A percentile compares a stretch with the other conserved stretches of the same genome.
Conservation (phyloP, 2,329 filamentous ascomycete genomes). For the Didymosphaeria variabile region DNA sequence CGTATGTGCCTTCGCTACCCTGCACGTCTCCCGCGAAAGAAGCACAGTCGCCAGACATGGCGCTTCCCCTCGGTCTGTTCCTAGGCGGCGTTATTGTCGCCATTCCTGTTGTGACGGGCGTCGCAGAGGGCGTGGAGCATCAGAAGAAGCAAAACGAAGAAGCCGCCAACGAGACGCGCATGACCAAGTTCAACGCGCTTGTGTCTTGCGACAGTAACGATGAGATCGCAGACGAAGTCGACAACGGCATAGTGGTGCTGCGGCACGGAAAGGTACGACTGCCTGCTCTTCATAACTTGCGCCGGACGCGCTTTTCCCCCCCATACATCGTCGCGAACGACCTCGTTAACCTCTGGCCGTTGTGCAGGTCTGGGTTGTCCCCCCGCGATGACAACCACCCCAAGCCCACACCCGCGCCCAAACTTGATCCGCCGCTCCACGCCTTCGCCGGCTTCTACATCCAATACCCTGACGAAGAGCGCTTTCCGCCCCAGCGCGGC, state of each 20-base stretch:
- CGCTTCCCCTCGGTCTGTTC: constrained; percentile 42
- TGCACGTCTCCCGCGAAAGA: not conserved
- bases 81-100: constrained; percentile 52
- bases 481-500: constrained; percentile 54
- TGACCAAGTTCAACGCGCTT: constrained; percentile 62
- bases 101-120: constrained; percentile 60
- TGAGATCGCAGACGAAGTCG: constrained; percentile 48
- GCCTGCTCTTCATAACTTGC: not conserved
- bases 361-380: constrained; percentile 47
- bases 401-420: constrained; percentile 41
- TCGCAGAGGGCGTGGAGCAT: constrained; percentile 60
- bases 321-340: not conserved
- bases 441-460: constrained; percentile 63
- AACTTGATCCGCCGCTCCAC: constrained; percentile 49
- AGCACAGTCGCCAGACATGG: not conserved
- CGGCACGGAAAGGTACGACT: constrained; percentile 54
- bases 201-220: constrained; percentile 52
- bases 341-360: not conserved
- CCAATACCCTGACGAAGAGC: constrained; percentile 58
- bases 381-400: constrained; percentile 41
- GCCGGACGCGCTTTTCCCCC: constrained; percentile 18
- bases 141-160: constrained; percentile 61
- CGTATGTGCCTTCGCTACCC: not conserved
- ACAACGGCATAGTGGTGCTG: constrained; percentile 56
- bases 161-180: constrained; percentile 58